These are phyloP conservation scores for Fallopia convolvulus DNA, from an alignment of 148 eudicot genomes.

Conservation along the genomic window DNA sequence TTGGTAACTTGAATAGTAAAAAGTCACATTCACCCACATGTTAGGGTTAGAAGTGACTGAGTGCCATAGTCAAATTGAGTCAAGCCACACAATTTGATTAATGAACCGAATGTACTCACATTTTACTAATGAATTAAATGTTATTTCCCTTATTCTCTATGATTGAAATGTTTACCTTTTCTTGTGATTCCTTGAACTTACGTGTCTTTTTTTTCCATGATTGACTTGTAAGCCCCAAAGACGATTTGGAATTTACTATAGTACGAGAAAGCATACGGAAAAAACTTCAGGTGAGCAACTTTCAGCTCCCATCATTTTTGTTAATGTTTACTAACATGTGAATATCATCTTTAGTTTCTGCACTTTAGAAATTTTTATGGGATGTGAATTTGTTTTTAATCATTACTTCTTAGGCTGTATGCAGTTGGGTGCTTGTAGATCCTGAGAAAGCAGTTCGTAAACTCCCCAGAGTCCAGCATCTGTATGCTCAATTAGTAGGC, in stretches of 20 bases:
- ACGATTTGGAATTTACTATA: slow-evolving; percentile 75
- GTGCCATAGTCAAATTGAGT: too few species aligned
- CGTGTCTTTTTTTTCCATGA: background rate
- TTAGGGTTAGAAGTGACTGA: too few species aligned
- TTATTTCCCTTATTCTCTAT: background rate
- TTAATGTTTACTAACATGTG: background rate
- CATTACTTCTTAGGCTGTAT: slow-evolving; percentile 43
- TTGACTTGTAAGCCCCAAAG: slow-evolving; percentile 56
- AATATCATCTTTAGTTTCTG: background rate
- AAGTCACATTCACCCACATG: too few species aligned
- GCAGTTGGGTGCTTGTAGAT: slow-evolving; percentile 51
- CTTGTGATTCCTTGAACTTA: background rate
- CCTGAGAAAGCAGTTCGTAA: slow-evolving; percentile 80
- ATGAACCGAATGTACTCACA: background rate
- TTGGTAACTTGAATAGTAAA: background rate
- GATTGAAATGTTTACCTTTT: background rate
- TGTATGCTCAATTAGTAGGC: slow-evolving; percentile 69
- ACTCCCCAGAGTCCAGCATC: slow-evolving; percentile 91
- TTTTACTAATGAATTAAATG: background rate
- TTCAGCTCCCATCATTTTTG: background rate
- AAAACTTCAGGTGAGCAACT: slow-evolving; percentile 70
- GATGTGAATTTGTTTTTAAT: background rate
- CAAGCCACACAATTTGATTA: background rate
- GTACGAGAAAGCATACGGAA: slow-evolving; percentile 79
- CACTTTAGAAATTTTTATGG: background rate